Base-by-base conservation (phyloP, 768 basidiomycete genomes). In the Galerina sulciceps region DNA sequence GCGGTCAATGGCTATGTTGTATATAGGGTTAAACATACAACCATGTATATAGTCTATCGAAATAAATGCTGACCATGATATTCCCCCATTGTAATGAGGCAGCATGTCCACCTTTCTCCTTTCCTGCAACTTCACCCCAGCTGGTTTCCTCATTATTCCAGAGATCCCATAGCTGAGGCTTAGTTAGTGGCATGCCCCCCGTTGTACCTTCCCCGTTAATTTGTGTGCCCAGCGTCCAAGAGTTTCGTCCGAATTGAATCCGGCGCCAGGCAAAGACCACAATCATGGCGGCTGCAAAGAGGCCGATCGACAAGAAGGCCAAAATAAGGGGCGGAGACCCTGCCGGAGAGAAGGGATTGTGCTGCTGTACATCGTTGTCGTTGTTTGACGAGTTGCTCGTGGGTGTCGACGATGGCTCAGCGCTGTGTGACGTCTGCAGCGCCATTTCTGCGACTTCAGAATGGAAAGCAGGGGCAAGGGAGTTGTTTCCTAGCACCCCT, bases 311-410 rank as follows among this genome's bases (percentile, higher is more conserved):
- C 22, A 89, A 71, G 65, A 87, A 84, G 1, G 81, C 84, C 37
- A 87, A 75, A 45, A 89, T 81, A 61, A 88, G 75, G 6, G 84
- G 82, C 0, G 84, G 82, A 0, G 84, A 84, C 10, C 73, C 75
- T 1, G 63, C 62, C 1, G 74, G 64, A n/a, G 73, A 64, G 60
- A 78, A 71, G 14, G 36, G 36, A 20, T 23, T 46, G 4, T 40
- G 53, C 10, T 22, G 53, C 15, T 38, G 26, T 34, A 40, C 46
- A 36, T 59, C 46, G 15, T 22, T 22, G 38, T 52, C 34, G 17
- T 41, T 36, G 34, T 5, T 34, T 10, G 57, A 47, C 17, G 50
- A 18, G n/a, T 45, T 49, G 38, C 23, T 37, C 35, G 59, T 45
- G 13, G 61, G 53, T 18, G 55, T 51, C 4, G 63, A 46, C 34